Evolutionary conservation across 495 filamentous ascomycete genomes (phyloP).

Genomic region (Lasiosphaeria hispida): DNA sequence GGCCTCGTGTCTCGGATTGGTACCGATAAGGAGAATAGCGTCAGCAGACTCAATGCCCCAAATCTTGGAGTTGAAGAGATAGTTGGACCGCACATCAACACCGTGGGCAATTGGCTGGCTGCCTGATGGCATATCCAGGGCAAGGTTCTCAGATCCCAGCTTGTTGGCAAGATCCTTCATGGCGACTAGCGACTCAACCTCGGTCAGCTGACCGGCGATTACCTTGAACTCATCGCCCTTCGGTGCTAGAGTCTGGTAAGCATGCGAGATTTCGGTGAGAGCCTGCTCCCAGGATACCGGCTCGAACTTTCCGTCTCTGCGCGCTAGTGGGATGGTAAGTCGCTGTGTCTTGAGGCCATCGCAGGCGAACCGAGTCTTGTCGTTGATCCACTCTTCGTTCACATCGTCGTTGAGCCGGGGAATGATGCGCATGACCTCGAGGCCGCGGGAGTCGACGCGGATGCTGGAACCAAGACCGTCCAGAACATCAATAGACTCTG

Average conservation of each 20-base stretch:
- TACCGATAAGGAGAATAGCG: conserved; percentile 85
- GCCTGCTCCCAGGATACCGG: conserved; percentile 94
- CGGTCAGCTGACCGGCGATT: conserved; percentile 84
- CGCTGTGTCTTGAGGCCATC: conserved; percentile 96
- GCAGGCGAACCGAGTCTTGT: conserved; percentile 95
- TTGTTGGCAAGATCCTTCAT: conserved; percentile 96
- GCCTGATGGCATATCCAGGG: conserved; percentile 85
- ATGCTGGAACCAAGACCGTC: conserved; percentile 94
- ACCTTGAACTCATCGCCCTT: conserved; percentile 94
- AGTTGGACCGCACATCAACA: conserved; percentile 90
- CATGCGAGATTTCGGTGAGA: conserved; percentile 75
- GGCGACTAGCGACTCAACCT: conserved; percentile 88
- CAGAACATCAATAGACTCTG: conserved; percentile 90
- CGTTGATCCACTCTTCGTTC: conserved; percentile 99
- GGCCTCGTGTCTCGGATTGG: conserved; percentile 91
- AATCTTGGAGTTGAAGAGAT: conserved; percentile 93
- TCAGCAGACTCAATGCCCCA: conserved; percentile 91
- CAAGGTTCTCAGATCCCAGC: conserved; percentile 92
- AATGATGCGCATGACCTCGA: conserved; percentile 92
- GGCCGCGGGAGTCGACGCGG: conserved; percentile 84
- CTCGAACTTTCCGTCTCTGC: conserved; percentile 81
- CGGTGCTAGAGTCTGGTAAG: conserved; percentile 69
- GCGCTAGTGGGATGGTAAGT: conserved; percentile 86
- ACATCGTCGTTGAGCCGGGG: conserved; percentile 94
- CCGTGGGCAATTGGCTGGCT: conserved; percentile 84